phyloP scores from a whole-genome alignment of 129 eudicot species.

The Artemisia annua region DNA sequence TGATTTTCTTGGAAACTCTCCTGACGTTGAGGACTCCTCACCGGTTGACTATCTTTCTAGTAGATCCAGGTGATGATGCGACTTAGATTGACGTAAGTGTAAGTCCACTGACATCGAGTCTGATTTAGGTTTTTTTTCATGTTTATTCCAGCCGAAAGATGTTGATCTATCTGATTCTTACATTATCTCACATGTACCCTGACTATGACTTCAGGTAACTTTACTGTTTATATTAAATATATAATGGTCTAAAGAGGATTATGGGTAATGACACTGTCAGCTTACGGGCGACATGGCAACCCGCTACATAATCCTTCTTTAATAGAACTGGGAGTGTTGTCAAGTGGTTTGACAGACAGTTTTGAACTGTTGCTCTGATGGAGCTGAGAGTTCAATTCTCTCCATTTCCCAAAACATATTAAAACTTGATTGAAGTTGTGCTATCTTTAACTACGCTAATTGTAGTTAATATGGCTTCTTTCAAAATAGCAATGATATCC shows the following conservation, averaged over 20 bases:
- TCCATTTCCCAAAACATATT: constrained; percentile 83
- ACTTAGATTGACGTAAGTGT: constrained; percentile 17
- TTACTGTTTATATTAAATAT: constrained; percentile 3
- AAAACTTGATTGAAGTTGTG: constrained; percentile 22
- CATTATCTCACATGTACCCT: constrained; percentile 90
- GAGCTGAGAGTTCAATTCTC: constrained; percentile 99
- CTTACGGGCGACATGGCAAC: constrained; percentile 93
- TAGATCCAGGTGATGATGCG: constrained; percentile 65
- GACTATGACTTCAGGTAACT: constrained; percentile 96
- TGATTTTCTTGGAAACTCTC: constrained; percentile 76
- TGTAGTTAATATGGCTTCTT: neutral
- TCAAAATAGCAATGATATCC: neutral
- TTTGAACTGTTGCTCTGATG: constrained; percentile 83
- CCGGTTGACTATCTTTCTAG: constrained; percentile 62
- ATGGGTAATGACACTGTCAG: constrained; percentile 99
- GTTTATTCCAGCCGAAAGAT: constrained; percentile 78
- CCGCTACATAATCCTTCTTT: constrained; percentile 71
- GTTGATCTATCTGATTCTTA: constrained; percentile 82
- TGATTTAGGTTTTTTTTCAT: constrained; percentile 20
- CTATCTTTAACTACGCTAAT: neutral
- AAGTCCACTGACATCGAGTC: constrained; percentile 22
- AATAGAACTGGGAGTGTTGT: constrained; percentile 90
- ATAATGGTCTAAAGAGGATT: constrained; percentile 52
- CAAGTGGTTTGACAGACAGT: constrained; percentile 99
- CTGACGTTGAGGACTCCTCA: constrained; percentile 66